These are phyloP conservation scores for Pontederia crassipes DNA, from an alignment of 176 grass and related monocot species.

Conservation along the genomic window DNA sequence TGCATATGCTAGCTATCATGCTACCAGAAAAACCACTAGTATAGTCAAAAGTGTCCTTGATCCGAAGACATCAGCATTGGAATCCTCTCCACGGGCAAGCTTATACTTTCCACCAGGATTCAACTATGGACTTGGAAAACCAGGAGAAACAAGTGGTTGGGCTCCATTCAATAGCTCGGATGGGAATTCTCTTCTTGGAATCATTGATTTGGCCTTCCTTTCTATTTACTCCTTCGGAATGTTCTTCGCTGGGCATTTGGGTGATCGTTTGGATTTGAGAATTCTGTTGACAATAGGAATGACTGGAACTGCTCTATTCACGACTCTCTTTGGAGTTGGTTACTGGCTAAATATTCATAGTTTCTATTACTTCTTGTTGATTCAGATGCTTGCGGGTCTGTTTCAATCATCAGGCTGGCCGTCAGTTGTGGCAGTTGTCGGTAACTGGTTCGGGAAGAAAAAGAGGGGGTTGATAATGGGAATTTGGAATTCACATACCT, in stretches of 20 bases:
- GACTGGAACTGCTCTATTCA: background rate
- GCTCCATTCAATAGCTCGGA: constrained; percentile 1
- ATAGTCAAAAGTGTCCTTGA: constrained; percentile 8
- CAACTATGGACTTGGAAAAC: background rate
- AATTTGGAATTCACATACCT: constrained; percentile 9
- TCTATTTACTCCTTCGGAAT: constrained; percentile 1
- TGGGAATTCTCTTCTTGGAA: background rate
- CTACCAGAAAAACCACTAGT: constrained; percentile 3
- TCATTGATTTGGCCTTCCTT: constrained; percentile 3
- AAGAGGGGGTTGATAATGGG: constrained; percentile 12
- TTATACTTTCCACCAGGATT: background rate
- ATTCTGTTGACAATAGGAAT: constrained; percentile 4
- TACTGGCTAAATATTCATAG: constrained; percentile 6
- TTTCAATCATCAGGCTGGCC: constrained; percentile 10
- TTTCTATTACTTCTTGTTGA: constrained; percentile 1
- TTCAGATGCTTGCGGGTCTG: constrained; percentile 6
- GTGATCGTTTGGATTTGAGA: constrained; percentile 4
- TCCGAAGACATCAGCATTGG: background rate
- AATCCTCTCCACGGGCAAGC: background rate
- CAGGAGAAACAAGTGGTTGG: background rate
- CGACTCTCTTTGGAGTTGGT: constrained; percentile 10
- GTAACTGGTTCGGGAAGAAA: constrained; percentile 7
- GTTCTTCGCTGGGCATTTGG: constrained; percentile 8
- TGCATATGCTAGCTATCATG: constrained; percentile 2
- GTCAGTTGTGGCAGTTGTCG: constrained; percentile 3